These are phyloP conservation scores for Porogramme epimiltina DNA, from an alignment of 1,284 basidiomycete species.

Conservation along the genomic window DNA sequence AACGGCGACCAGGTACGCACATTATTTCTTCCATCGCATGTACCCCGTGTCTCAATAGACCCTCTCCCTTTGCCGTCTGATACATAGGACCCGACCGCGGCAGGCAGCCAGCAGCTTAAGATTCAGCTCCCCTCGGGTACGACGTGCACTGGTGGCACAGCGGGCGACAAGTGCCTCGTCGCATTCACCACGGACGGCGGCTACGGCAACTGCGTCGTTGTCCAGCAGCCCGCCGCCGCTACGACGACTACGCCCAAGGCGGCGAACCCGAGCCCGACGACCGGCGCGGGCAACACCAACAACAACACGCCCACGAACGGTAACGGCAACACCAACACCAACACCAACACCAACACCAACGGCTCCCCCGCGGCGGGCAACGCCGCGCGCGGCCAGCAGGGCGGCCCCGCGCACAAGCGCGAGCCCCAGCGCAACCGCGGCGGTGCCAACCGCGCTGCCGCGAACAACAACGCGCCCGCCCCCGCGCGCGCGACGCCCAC, in stretches of 20 bases:
- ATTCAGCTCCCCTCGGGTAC: slow-evolving; percentile 48
- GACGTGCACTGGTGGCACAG: slow-evolving; percentile 48
- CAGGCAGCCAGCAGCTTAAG: slow-evolving; percentile 41
- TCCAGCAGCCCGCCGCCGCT: slow-evolving; percentile 22
- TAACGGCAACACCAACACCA: neutral
- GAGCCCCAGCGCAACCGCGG: too few relatives aligned
- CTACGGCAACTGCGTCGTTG: slow-evolving; percentile 56
- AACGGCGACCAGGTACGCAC: slow-evolving; percentile 38
- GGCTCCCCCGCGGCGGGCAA: neutral
- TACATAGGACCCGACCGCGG: slow-evolving; percentile 28
- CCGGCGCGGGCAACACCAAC: neutral
- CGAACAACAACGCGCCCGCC: neutral
- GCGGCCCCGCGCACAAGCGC: too few relatives aligned
- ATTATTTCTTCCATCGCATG: neutral
- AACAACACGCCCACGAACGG: neutral
- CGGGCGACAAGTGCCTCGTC: slow-evolving; percentile 47
- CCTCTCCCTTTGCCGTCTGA: neutral
- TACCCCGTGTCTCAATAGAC: neutral
- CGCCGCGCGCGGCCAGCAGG: too few relatives aligned
- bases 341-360: neutral
- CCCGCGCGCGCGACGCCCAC: neutral
- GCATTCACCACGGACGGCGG: slow-evolving; percentile 45
- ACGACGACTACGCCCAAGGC: neutral
- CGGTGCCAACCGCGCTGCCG: neutral
- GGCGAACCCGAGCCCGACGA: slow-evolving; percentile 1